Conservation (phyloP, 805 yeast species). For the Suhomyces pyralidae region DNA sequence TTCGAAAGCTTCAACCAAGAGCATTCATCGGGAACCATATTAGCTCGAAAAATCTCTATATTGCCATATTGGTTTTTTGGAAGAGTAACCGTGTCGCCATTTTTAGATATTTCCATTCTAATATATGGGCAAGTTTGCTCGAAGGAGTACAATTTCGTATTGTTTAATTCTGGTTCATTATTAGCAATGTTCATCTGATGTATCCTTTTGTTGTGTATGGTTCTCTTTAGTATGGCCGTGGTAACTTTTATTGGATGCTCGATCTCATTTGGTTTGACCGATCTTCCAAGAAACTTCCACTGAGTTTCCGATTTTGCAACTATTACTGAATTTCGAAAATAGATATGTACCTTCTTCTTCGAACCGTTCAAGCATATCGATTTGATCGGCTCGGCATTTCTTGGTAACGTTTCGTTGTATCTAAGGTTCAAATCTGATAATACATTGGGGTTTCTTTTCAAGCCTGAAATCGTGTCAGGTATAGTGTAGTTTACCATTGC, state of each 20-base stretch:
- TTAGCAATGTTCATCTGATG: constrained; percentile 16
- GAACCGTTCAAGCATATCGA: constrained; percentile 11
- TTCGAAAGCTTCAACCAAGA: constrained; percentile 23
- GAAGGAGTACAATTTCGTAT: constrained; percentile 23
- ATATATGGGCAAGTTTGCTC: constrained; percentile 28
- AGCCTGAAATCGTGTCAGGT: constrained; percentile 23
- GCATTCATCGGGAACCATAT: constrained; percentile 32
- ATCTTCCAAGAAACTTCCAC: constrained; percentile 35
- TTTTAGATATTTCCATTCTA: constrained; percentile 8
- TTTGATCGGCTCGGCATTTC: constrained; percentile 12
- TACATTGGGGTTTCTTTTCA: constrained; percentile 28
- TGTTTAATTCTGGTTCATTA: constrained; percentile 16
- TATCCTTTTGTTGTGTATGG: constrained; percentile 18
- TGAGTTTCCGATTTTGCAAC: constrained; percentile 32
- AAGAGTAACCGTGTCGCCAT: constrained; percentile 7
- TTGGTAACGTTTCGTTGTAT: constrained; percentile 24
- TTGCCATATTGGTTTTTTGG: constrained; percentile 32
- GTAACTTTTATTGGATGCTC: constrained; percentile 18
- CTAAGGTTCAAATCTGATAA: constrained; percentile 19
- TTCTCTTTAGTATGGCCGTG: constrained; percentile 17
- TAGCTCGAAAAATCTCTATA: constrained; percentile 25
- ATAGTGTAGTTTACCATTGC: constrained; percentile 23
- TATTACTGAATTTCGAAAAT: constrained; percentile 17
- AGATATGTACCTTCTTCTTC: constrained; percentile 14
- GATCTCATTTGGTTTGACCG: constrained; percentile 18